Conservation (phyloP, 805 yeast species). For the Hanseniaspora valbyensis region DNA sequence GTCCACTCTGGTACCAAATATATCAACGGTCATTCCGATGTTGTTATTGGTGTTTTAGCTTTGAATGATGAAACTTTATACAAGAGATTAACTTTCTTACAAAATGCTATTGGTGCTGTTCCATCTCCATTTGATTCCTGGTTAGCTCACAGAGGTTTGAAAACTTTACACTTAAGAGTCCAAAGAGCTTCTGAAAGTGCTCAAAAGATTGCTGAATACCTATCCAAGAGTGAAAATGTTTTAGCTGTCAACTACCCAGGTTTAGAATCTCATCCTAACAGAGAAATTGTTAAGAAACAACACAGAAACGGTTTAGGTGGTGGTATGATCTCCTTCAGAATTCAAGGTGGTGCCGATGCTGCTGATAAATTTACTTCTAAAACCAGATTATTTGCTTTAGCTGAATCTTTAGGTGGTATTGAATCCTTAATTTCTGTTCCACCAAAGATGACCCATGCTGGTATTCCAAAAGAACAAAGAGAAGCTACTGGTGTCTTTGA, state of each 20-base stretch:
- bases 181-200: conserved; percentile 60
- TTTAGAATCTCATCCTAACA: conserved; percentile 50
- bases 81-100: conserved; percentile 61
- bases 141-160: conserved; percentile 87
- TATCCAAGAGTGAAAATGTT: conserved; percentile 41
- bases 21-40: conserved; percentile 87
- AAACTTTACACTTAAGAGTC: conserved; percentile 72
- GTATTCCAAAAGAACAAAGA: conserved; percentile 68
- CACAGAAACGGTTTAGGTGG: conserved; percentile 82
- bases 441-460: conserved; percentile 86
- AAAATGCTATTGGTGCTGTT: conserved; percentile 79
- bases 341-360: conserved; percentile 67
- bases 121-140: conserved; percentile 87
- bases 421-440: conserved; percentile 82
- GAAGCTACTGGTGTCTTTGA: conserved; percentile 72
- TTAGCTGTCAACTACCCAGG: conserved; percentile 76
- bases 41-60: conserved; percentile 74
- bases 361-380: conserved; percentile 64
- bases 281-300: conserved; percentile 55
- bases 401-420: conserved; percentile 85
- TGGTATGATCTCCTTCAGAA: conserved; percentile 82
- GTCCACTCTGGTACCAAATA: conserved; percentile 84
- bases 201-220: conserved; percentile 54
- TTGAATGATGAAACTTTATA: conserved; percentile 51
- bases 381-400: conserved; percentile 69